Base-by-base conservation (phyloP, 2,329 filamentous ascomycete species). In the Pestalotiopsis fici region DNA sequence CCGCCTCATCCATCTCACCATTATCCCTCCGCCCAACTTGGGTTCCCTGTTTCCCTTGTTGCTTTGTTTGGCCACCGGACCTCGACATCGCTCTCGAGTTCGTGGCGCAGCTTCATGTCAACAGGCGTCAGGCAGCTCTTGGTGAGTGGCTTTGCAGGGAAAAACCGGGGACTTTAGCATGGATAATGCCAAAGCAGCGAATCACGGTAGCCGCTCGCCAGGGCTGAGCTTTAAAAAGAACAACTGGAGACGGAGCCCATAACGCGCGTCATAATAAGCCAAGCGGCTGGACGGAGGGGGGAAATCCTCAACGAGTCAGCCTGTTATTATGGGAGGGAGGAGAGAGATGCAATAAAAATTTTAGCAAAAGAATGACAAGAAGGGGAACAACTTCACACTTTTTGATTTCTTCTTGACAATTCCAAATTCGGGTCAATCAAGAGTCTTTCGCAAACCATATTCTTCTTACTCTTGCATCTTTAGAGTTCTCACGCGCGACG, bases 151-250 rank as follows among this genome's bases (percentile, higher is more conserved):
- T 64, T 64, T 28, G 62, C 62, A 54, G 27, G 21, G 35, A 54
- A 63, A 63, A 55, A 47, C 31, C 43, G 64, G 64, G 64, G n/a
- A 56, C 25, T 11, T 23, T 31, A 13, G 18, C 15, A n/a, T 27
- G n/a, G 27, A 59, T 27, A 59, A 13, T 4, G 28, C 50, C 50
- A 28, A 25, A 28, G 15, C 31, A 39, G 23, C 63, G 27, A 65
- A 65, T 65, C 28, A 59, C 21, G 56, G 35, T 25, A 57, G 43
- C 28, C 21, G n/a, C 23, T 39, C 27, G 9, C 43, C 54, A 65
- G 67, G 67, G 67, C 67, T 68, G 67, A 68, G 67, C 64, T 66
- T 55, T 59, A 64, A 68, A 68, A 68, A 68, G 64, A 64, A 66
- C 64, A 56, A 56, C 50, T 39, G 65, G 65, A 50, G 35, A 57